Conservation (phyloP, 257 asterid species). For the Henckelia pumila region DNA sequence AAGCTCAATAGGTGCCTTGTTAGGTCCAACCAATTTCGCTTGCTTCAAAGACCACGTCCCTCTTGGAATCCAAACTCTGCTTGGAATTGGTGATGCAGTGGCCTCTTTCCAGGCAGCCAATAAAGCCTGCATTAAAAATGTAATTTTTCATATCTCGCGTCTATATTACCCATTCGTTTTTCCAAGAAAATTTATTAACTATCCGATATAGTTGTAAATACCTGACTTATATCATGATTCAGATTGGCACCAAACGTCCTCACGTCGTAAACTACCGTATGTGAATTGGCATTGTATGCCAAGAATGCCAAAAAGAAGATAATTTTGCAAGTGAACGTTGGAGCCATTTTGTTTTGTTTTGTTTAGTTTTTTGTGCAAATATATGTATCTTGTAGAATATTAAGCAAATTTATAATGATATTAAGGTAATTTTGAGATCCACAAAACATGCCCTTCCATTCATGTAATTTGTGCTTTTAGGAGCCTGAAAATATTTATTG, state of each 20-base stretch:
- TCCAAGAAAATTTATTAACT: background rate
- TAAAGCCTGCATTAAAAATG: conserved; percentile 18
- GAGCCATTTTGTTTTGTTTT: background rate
- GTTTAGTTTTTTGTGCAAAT: too few species aligned
- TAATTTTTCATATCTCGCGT: too few species aligned
- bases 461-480: too few species aligned
- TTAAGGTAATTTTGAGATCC: too few species aligned
- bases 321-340: background rate
- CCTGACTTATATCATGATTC: background rate
- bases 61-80: conserved; percentile 26
- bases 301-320: background rate
- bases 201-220: background rate
- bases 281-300: background rate
- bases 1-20: conserved; percentile 17
- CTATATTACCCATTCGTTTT: background rate
- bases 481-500: too few species aligned
- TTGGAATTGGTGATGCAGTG: conserved; percentile 23
- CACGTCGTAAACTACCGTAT: background rate
- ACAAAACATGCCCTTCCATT: too few species aligned
- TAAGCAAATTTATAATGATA: too few species aligned
- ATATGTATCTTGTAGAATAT: too few species aligned
- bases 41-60: conserved; percentile 22
- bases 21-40: background rate
- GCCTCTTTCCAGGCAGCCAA: conserved; percentile 30
- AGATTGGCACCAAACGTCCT: background rate